Evolutionary conservation across 1,139 yeast species (phyloP), one percentile per base, ranked within the genome.

Genomic region (Lodderomyces pseudojiufengensis): DNA sequence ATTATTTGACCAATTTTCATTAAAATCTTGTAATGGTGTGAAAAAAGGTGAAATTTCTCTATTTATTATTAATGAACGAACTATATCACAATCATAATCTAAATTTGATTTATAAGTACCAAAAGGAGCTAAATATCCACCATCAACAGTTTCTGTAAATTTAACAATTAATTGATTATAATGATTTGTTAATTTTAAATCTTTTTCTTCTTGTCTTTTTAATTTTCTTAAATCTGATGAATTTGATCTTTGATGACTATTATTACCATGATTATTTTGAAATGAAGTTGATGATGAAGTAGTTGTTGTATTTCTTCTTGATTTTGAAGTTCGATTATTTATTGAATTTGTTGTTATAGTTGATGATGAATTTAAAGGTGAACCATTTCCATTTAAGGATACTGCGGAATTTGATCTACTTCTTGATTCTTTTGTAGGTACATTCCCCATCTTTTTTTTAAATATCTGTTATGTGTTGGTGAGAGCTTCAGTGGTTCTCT

Each of bases 11-110:
- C 96, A 86, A 16, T 59, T 47, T n/a, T 71, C 77, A 41, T 84
- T 81, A 52, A 73, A 85, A 51, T 87, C 96, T 50, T 85, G 87
- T 36, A 92, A 64, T 0, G 97, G 97, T 3, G 90, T 84, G 55
- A 77, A 92, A 56, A 92, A 92, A 1, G 98, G 97, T 0, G 97
- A 90, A 32, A 92, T 52, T 46, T 72, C 73, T 30, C 98, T 73
- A 31, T 51, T 49, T 4, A 59, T 48, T 15, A 90, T 84, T 27
- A 85, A 62, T 18, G 64, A 71, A 32, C 86, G 74, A 8, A 90
- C 96, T 2, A 82, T 67, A 25, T 76, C 76, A 11, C 84, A 75
- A 51, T 82, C 76, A 60, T 78, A 92, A 55, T 85, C 95, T 43
- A 85, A 70, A 38, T 83, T 78, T 41, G 82, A 70, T 46, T 73